Base-by-base conservation (phyloP, 2,329 filamentous ascomycete genomes). In the Fusarium tuaranense region DNA sequence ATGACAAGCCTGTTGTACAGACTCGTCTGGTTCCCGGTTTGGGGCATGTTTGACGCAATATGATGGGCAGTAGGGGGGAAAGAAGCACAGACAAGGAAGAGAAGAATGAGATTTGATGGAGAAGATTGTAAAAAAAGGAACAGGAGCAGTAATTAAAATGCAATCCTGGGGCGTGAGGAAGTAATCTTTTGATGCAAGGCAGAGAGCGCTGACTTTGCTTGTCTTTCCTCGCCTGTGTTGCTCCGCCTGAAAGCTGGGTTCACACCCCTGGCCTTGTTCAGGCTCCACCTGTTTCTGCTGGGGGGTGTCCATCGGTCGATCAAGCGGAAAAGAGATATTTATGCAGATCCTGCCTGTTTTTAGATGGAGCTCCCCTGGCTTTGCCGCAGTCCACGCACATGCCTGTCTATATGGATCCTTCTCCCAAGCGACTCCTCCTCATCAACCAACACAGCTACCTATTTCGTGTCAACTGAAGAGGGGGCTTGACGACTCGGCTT, bases 1-100 rank as follows among this genome's bases (percentile, higher is more conserved):
- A 81, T 82, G 30, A 83, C 78, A 10, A 82, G 80, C 63, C 79
- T 78, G 68, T 82, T 83, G 70, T 82, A 82, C 30, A 71, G 62
- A 55, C 75, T 82, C 6, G 80, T 81, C 65, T 76, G 72, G 14
- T 73, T 73, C 32, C 71, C 71, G 1, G 63, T 65, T 16, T 71
- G 63, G 27, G 71, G 59, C 71, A 73, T 73, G 30, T 4, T 62
- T 16, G 14, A 18, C 14, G 9, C 53, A n/a, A 53, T 30, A 20
- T 30, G 27, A 25, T 34, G 10, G 48, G 48, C 48, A 53, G 48
- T 20, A 53, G 48, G 46, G 44, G 20, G 44, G 22, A 7, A 32
- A 30, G 30, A 4, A 53, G 48, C 48, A 53, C 48, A 53, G 27
- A 53, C 48, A 53, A 53, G 27, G 25, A 53, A 53, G 18, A 53